Evolutionary conservation across 2,329 filamentous ascomycete species (phyloP), one percentile per base, ranked within the genome.

Genomic region (Cadophora sp.): DNA sequence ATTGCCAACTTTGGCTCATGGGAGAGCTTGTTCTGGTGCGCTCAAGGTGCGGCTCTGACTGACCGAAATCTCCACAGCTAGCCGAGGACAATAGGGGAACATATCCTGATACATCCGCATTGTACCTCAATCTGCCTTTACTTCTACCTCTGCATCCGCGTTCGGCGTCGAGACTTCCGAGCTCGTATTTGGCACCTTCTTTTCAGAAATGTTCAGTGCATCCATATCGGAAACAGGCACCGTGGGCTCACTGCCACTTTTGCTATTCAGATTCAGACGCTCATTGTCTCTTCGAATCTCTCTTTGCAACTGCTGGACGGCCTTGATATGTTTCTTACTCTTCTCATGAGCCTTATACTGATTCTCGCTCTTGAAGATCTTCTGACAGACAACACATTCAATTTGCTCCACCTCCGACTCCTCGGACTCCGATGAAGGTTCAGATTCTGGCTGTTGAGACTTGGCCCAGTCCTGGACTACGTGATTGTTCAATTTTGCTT

Each of bases 281-380:
- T 84, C 83, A 74, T 94, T 91, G 75, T 99, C 92, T 73, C 90
- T 89, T 73, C 86, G 87, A 94, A 99, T 97, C 78, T 96, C 90
- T 75, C 88, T 86, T 75, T 89, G 89, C 48, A 99, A 80, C 69
- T 94, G 87, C 73, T 94, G 90, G 7, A 97, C 86, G 2, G 93
- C 91, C 78, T 97, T 98, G 69, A 90, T 80, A 76, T 99, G 96
- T 80, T 98, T 99, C 79, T 97, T 99, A 83, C 95, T 98, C 81
- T 91, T 93, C 81, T 97, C 94, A 76, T 99, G 96, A 3, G 92
- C 91, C 75, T 97, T 90, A 69, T 92, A 94, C 77, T 98, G 95
- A 72, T 93, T 94, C 77, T 97, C 92, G 76, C 94, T 98, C 80
- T 97, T 88, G 81, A 98, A 99, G 0, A 81, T 85, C 72, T 92